A percentile compares a stretch with the other conserved stretches of the same genome.
These are phyloP conservation scores for Fraxinus baroniana DNA, from an alignment of 305 asterid genomes.

Conservation along the genomic window DNA sequence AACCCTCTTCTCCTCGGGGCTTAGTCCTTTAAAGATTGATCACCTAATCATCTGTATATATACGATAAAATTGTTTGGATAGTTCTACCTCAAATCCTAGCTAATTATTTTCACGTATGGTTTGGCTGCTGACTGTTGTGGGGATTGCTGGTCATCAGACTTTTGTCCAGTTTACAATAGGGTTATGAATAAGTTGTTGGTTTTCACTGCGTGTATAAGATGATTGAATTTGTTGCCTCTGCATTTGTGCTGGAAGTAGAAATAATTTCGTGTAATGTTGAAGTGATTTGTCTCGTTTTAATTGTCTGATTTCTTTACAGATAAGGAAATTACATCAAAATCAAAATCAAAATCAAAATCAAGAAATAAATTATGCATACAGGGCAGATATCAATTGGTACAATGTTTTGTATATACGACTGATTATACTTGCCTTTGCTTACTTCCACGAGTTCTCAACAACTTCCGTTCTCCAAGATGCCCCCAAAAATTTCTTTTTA, in stretches of 20 bases:
- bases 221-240: neutral
- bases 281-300: neutral
- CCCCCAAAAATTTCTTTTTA: neutral
- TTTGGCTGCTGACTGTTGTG: neutral
- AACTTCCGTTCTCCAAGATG: neutral
- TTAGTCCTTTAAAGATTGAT: slow-evolving; percentile 43
- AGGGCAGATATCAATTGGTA: neutral
- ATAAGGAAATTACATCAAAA: neutral
- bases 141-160: neutral
- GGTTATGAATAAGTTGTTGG: neutral
- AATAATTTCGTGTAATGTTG: neutral
- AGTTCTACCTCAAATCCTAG: neutral
- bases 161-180: neutral
- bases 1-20: slow-evolving; percentile 53
- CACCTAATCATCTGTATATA: slow-evolving; percentile 16
- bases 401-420: neutral
- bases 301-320: neutral
- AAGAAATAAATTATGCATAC: neutral
- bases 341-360: neutral
- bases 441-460: neutral
- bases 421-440: neutral
- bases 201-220: neutral
- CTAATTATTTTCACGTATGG: neutral
- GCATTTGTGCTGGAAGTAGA: neutral
- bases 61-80: slow-evolving; percentile 13